Conservation (phyloP, 306 rosid genomes). For the Vigna angularis region DNA sequence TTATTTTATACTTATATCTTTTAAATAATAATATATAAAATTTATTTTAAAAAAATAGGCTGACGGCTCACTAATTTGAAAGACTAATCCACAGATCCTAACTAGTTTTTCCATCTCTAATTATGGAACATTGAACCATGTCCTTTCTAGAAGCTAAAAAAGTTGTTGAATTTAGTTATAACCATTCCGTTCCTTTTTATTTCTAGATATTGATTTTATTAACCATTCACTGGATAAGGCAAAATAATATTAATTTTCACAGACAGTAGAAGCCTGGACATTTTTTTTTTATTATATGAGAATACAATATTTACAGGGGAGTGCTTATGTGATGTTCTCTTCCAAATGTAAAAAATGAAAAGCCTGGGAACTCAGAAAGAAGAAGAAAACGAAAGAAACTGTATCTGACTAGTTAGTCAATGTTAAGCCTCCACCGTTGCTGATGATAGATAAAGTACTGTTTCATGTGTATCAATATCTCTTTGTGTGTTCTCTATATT, state of each 20-base stretch:
- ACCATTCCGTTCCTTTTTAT: too few species aligned
- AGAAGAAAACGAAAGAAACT: constrained; percentile 3
- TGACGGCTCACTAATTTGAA: too few species aligned
- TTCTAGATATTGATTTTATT: background rate
- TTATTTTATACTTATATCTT: too few species aligned
- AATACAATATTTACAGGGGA: constrained; percentile 43
- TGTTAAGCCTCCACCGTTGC: constrained; percentile 30
- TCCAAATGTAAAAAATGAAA: constrained; percentile 23
- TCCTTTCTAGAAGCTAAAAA: too few species aligned
- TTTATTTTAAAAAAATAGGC: too few species aligned
- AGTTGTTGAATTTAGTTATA: too few species aligned
- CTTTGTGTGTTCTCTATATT: constrained; percentile 29
- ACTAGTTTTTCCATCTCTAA: too few species aligned
- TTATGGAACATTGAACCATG: too few species aligned
- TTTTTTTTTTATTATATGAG: background rate
- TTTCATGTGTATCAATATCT: constrained; percentile 26
- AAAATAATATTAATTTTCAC: background rate
- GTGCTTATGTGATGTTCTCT: constrained; percentile 26
- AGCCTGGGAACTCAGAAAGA: background rate
- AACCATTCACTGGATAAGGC: too few species aligned
- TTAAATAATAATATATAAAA: too few species aligned
- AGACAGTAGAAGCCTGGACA: background rate
- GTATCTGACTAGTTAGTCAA: constrained; percentile 40
- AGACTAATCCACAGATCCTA: too few species aligned
- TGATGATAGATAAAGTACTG: constrained; percentile 2